Base-by-base conservation (phyloP, 495 filamentous ascomycete species). In the Amniculicola lignicola region DNA sequence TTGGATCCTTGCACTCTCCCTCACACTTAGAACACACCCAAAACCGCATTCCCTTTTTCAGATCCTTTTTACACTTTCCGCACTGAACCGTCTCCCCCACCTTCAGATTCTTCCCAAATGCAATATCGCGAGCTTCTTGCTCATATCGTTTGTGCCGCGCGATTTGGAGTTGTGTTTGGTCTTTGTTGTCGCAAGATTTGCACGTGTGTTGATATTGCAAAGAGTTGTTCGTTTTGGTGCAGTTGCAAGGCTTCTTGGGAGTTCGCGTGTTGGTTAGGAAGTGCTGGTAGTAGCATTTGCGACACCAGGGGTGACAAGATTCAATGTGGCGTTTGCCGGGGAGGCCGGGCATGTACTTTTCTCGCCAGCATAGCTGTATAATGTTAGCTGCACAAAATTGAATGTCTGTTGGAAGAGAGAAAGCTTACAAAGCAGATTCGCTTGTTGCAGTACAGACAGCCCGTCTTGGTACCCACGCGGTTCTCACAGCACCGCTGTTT, bases 371-470 rank as follows among this genome's bases (percentile, higher is more conserved):
- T 1, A 49, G 45, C 57, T 60, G 18, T 16, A 12, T 0, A 33
- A 16, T 48, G n/a, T 40, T 22, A 39, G 35, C 18, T n/a, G n/a
- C n/a, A n/a, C n/a, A n/a, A n/a, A n/a, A n/a, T n/a, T n/a, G n/a
- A n/a, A n/a, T n/a, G n/a, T n/a, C n/a, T 18, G 29, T 15, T 44
- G 4, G 12, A 15, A 15, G 2, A 10, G 1, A 5, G 21, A 10
- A 43, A 12, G 27, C 59, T 39, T 57, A 56, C 59, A 16, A 16
- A n/a, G 33, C 61, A 64, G 6, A 64, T 54, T n/a, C 39, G 25
- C 46, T 64, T 59, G 37, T 64, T 64, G 29, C 61, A 64, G 22
- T 64, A 64, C 4, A 52, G 29, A 23, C 61, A 64, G 0, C n/a
- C 18, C 16, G 21, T 43, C 41, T 48, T 59, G 7, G 51, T 41